These are phyloP conservation scores for Typha latifolia DNA, from an alignment of 176 grass and related monocot species.

Conservation along the genomic window DNA sequence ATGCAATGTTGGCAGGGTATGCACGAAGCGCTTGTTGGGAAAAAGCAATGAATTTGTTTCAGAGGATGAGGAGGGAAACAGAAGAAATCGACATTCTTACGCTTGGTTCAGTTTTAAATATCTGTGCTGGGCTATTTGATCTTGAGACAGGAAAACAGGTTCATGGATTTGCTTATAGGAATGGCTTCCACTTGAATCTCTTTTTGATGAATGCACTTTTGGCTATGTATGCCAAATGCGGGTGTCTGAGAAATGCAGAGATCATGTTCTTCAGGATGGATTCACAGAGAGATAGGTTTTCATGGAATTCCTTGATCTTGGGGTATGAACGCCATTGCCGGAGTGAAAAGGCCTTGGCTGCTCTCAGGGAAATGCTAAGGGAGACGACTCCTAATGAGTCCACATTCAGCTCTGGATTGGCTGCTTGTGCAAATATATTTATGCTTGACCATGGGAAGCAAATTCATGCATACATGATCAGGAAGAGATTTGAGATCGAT, in stretches of 20 bases:
- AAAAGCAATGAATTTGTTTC: slow-evolving; percentile 64
- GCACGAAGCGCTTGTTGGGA: slow-evolving; percentile 42
- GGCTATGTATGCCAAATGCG: slow-evolving; percentile 78
- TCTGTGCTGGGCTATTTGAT: slow-evolving; percentile 52
- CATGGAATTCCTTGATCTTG: slow-evolving; percentile 85
- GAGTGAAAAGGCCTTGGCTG: slow-evolving; percentile 65
- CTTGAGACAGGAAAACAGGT: slow-evolving; percentile 58
- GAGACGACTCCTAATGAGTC: slow-evolving; percentile 53
- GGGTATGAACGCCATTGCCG: slow-evolving; percentile 61
- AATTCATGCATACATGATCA: slow-evolving; percentile 82
- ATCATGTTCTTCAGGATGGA: slow-evolving; percentile 41
- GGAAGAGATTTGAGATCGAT: slow-evolving; percentile 60
- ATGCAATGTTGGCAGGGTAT: slow-evolving; percentile 74
- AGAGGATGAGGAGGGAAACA: slow-evolving; percentile 48
- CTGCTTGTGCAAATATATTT: slow-evolving; percentile 91
- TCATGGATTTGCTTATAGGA: slow-evolving; percentile 47
- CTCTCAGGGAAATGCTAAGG: slow-evolving; percentile 50
- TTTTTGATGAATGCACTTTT: slow-evolving; percentile 53
- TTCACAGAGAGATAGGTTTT: slow-evolving; percentile 40
- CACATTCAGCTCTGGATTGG: slow-evolving; percentile 60
- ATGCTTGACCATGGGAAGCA: slow-evolving; percentile 60
- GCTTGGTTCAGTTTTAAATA: slow-evolving; percentile 54
- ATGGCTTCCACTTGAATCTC: slow-evolving; percentile 21
- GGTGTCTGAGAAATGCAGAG: slow-evolving; percentile 61
- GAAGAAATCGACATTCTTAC: slow-evolving; percentile 44